Conservation (phyloP, 768 basidiomycete species). For the Amanita subjunquillea region DNA sequence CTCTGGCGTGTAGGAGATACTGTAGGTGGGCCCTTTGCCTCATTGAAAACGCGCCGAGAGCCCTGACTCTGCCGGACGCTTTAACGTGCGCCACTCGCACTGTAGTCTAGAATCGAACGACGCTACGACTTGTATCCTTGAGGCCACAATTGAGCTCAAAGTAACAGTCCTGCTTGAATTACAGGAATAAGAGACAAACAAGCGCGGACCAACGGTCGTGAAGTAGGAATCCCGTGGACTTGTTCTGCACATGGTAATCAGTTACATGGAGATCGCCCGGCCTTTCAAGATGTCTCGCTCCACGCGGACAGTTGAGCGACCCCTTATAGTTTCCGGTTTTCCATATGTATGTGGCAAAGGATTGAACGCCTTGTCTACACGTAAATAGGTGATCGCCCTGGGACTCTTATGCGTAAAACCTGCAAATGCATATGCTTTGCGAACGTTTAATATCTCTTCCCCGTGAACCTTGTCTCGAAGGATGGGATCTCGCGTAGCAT, state of each 20-base stretch:
- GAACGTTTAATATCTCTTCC: slow-evolving; percentile 75
- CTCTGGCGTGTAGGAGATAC: not conserved
- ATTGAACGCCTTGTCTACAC: slow-evolving; percentile 66
- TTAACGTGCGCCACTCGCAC: not conserved
- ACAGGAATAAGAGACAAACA: slow-evolving; percentile 5
- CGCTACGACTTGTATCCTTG: not conserved
- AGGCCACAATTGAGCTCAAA: not conserved
- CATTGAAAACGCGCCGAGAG: slow-evolving; percentile 3
- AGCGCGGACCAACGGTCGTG: not conserved
- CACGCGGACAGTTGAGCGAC: slow-evolving; percentile 55
- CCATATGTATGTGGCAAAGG: slow-evolving; percentile 40
- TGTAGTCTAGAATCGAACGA: not conserved
- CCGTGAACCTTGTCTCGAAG: slow-evolving; percentile 82
- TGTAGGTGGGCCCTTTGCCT: not conserved
- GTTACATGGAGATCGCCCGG: slow-evolving; percentile 78
- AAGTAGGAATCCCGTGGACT: not conserved
- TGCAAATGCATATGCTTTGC: slow-evolving; percentile 86
- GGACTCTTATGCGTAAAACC: slow-evolving; percentile 90
- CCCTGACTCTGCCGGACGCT: not conserved
- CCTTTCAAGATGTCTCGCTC: slow-evolving; percentile 57
- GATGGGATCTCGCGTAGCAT: slow-evolving; percentile 84
- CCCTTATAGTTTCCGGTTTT: slow-evolving; percentile 42
- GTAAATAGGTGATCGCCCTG: slow-evolving; percentile 64
- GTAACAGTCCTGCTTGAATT: not conserved
- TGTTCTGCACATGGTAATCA: slow-evolving; percentile 13